phyloP scores from a whole-genome alignment of 345 rosid genomes.

The Reutealis trisperma region DNA sequence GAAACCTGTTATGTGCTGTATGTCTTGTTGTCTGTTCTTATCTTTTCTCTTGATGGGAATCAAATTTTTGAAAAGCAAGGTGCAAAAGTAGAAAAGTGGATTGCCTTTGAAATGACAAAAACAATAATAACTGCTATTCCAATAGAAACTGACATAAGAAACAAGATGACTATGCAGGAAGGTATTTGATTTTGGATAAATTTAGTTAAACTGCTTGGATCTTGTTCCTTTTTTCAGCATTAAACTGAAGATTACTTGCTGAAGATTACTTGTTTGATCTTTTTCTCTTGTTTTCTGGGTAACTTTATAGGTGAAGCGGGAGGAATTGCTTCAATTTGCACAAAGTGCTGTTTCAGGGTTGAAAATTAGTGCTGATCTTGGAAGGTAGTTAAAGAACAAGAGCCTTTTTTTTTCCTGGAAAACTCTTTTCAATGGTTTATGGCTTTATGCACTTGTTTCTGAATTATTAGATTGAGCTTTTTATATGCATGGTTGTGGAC shows the following conservation, averaged over 20 bases:
- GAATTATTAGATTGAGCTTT: neutral
- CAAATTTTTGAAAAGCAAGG: neutral
- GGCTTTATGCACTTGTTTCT: constrained; percentile 9
- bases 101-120: neutral
- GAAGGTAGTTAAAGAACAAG: constrained; percentile 53
- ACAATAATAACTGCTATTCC: neutral
- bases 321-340: constrained; percentile 95
- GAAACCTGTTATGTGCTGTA: neutral
- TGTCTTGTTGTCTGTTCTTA: neutral
- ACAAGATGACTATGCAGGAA: neutral
- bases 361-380: constrained; percentile 69
- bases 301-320: constrained; percentile 75
- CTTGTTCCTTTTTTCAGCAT: constrained; percentile 3
- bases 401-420: neutral
- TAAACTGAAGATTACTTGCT: constrained; percentile 14
- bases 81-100: neutral
- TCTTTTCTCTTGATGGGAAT: neutral
- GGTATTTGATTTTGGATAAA: neutral
- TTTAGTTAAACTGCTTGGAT: neutral
- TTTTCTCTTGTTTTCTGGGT: neutral
- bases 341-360: constrained; percentile 83
- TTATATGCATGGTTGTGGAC: constrained; percentile 5
- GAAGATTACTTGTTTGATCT: constrained; percentile 24
- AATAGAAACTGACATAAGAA: neutral
- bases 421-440: neutral